Base-by-base conservation (phyloP, 192 early-diverging fungal species). In the Backusella morwellensis region DNA sequence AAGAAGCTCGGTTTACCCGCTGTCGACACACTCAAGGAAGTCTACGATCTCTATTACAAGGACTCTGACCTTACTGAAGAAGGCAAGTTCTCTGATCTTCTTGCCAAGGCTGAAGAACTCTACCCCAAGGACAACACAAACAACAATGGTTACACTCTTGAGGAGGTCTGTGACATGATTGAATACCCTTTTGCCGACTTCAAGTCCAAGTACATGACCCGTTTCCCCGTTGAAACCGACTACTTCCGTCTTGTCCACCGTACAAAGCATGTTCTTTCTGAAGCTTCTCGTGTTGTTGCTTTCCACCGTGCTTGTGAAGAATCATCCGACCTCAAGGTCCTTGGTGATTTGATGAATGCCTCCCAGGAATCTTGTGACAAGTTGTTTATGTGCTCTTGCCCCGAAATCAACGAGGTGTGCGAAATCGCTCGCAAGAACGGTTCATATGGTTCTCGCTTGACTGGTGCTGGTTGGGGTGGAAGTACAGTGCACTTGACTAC, bases 391-490 rank as follows among this genome's bases (percentile, higher is more conserved):
- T 98, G 95, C 80, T 91, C 90, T 1, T 94, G 95, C 72, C 78
- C 84, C 35, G 96, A 98, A 81, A 68, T 98, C 21, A 94, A 98
- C 69, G 91, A 94, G 52, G 72, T 98, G 14, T 90, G 90, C 23
- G 47, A 54, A 1, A 78, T 95, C 77, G 91, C 90, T 36, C 87
- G 88, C 41, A 75, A 76, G 11, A 79, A 90, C 15, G 96, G 96
- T 7, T 90, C 95, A 9, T 84, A 88, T 72, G 97, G 97, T 29
- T 93, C 94, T 35, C 84, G 97, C 34, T 86, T 98, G 56, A 97
- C 96, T 4, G 96, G 97, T 15, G 97, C 97, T 47, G 97, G 97
- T 14, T 97, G 95, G 95, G 94, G 94, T 59, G 94, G 81, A 68
- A 94, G 95, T 81, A 92, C 94, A 0, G 96, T 97, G 23, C 91